A percentile compares a stretch with the other conserved stretches of the same genome.
These are phyloP conservation scores for Cryphonectria parasitica DNA, from an alignment of 2,329 filamentous ascomycete species.

Conservation along the genomic window DNA sequence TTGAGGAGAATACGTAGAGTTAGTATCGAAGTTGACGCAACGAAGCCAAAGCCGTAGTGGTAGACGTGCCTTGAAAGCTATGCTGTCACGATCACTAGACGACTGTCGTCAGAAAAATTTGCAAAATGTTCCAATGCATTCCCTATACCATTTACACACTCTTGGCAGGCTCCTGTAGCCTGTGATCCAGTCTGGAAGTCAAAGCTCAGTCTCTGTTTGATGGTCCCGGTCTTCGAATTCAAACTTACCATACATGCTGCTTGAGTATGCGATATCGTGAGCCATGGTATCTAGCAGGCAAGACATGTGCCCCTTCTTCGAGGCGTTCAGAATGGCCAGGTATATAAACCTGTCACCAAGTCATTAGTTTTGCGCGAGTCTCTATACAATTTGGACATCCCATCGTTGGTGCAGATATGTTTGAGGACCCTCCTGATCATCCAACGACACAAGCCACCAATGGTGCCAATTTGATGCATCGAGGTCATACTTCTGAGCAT, in stretches of 20 bases:
- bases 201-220: background rate
- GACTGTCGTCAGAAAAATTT: background rate
- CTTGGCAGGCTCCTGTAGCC: background rate
- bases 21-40: background rate
- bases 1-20: background rate
- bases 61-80: background rate
- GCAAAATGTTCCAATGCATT: background rate
- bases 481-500: background rate
- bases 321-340: background rate
- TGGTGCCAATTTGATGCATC: background rate
- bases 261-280: background rate
- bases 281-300: background rate
- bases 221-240: background rate
- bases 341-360: background rate
- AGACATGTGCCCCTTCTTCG: background rate
- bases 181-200: too few species aligned
- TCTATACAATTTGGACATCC: background rate
- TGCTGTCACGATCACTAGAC: background rate
- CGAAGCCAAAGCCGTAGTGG: background rate
- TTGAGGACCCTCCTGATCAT: background rate
- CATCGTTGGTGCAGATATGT: background rate
- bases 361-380: background rate
- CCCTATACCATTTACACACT: background rate
- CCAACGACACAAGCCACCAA: background rate
- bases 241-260: background rate